These are phyloP conservation scores for Dictyostelium intermedium DNA, from an alignment of 78 protist genomes.

Conservation along the genomic window DNA sequence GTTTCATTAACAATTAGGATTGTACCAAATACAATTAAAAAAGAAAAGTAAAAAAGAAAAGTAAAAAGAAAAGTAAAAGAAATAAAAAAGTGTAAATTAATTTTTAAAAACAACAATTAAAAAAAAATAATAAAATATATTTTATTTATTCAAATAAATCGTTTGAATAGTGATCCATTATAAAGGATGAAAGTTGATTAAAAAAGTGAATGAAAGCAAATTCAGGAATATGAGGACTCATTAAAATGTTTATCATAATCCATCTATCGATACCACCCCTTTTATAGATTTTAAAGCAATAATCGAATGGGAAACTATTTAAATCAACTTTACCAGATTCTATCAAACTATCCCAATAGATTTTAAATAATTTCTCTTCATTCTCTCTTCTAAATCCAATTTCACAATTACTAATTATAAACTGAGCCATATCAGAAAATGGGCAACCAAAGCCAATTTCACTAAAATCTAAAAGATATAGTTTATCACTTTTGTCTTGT, in stretches of 20 bases:
- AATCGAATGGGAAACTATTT: neutral
- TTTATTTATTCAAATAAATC: neutral
- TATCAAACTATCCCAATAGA: neutral
- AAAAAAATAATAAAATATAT: neutral
- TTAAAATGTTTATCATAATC: neutral
- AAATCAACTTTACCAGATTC: neutral
- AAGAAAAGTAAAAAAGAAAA: neutral
- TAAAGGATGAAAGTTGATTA: constrained; percentile 15
- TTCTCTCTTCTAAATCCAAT: constrained; percentile 11
- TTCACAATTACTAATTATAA: neutral
- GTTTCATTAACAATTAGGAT: constrained; percentile 57
- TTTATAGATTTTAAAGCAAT: neutral
- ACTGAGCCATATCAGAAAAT: constrained; percentile 18
- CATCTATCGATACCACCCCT: constrained; percentile 32
- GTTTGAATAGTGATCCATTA: constrained; percentile 8
- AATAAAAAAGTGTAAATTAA: neutral
- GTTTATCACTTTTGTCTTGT: neutral
- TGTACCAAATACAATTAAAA: constrained; percentile 34
- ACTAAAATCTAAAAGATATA: constrained; percentile 9
- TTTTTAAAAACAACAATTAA: neutral
- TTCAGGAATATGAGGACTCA: neutral
- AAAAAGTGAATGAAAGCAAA: neutral
- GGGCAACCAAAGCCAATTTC: constrained; percentile 9
- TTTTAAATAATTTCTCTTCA: neutral
- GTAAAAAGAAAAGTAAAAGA: neutral